Conservation (phyloP, 805 yeast genomes). For the Tanozyma kutaoensis region DNA sequence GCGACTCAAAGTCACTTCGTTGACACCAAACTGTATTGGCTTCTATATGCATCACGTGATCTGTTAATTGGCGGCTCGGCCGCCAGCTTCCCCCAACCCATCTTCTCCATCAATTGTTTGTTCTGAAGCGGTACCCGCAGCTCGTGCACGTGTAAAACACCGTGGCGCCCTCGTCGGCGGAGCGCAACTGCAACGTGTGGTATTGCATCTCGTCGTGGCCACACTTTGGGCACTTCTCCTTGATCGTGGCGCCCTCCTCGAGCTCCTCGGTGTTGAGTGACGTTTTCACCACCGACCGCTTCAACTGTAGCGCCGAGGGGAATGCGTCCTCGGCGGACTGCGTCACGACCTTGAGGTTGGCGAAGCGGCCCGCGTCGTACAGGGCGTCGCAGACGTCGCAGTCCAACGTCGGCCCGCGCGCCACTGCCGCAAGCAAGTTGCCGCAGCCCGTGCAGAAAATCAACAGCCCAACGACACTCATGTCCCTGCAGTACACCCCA, state of each 20-base stretch:
- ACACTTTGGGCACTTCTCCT: conserved; percentile 98
- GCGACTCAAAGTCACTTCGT: too few species aligned
- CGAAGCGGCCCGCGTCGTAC: conserved; percentile 40
- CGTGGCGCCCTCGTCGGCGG: conserved; percentile 99
- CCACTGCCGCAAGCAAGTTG: conserved; percentile 62
- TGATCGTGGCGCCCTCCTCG: conserved; percentile 92
- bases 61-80: too few species aligned
- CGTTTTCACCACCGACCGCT: conserved; percentile 86
- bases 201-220: conserved; percentile 97
- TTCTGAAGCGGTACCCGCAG: conserved; percentile 89
- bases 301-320: conserved; percentile 71
- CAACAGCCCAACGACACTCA: conserved; percentile 94
- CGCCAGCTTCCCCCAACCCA: too few species aligned
- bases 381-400: conserved; percentile 40
- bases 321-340: conserved; percentile 86
- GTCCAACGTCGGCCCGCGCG: conserved; percentile 32
- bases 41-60: too few species aligned
- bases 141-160: conserved; percentile 92
- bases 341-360: conserved; percentile 76
- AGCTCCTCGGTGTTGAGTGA: conserved; percentile 60
- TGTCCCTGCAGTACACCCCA: too few species aligned
- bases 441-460: conserved; percentile 94
- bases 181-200: conserved; percentile 89
- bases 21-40: too few species aligned
- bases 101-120: too few species aligned